Conservation (phyloP, 192 early-diverging fungal genomes). For the Haplosporangium gracile region DNA sequence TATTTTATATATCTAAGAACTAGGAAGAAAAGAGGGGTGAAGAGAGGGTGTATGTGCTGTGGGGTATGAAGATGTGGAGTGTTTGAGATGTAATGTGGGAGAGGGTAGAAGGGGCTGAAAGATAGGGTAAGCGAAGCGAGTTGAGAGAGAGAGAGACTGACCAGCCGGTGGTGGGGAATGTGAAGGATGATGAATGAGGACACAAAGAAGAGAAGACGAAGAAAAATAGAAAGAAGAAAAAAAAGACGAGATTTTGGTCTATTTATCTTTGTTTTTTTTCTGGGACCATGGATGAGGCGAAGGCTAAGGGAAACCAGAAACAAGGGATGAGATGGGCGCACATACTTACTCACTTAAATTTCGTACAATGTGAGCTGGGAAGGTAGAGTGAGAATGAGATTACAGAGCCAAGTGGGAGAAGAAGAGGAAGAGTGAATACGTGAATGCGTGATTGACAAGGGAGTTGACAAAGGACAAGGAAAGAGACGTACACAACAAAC, state of each 20-base stretch:
- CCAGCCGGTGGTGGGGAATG: conserved; percentile 12
- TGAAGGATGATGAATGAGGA: neutral
- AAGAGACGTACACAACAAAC: neutral
- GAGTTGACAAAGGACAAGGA: neutral
- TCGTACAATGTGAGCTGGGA: neutral
- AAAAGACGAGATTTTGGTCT: neutral
- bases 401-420: neutral
- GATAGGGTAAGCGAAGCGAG: conserved; percentile 6
- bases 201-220: neutral
- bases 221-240: neutral
- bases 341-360: neutral
- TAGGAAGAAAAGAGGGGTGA: conserved; percentile 7
- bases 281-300: conserved; percentile 6
- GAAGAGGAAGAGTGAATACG: neutral
- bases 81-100: neutral
- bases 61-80: neutral
- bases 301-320: conserved; percentile 11
- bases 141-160: neutral
- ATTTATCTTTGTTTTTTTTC: neutral
- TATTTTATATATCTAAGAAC: neutral
- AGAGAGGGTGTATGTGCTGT: neutral
- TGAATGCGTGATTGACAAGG: neutral
- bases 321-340: conserved; percentile 11
- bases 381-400: neutral
- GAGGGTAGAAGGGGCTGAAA: neutral